phyloP scores from a whole-genome alignment of 495 filamentous ascomycete genomes.

The Collariella sp. region DNA sequence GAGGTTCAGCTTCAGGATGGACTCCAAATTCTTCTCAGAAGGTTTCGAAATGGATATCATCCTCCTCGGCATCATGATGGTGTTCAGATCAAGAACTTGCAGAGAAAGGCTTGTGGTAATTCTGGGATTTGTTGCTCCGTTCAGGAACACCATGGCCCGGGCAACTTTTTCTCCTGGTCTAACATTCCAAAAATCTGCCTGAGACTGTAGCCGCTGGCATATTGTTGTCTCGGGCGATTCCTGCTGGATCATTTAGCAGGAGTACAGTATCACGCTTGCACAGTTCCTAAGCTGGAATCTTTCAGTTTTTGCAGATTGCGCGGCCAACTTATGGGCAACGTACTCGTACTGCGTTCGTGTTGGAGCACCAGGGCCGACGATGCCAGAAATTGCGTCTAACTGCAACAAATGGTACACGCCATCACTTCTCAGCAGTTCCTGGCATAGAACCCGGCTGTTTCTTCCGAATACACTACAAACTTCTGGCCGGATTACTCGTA shows the following conservation, averaged over 20 bases:
- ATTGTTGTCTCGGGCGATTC: background rate
- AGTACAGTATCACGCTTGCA: constrained; percentile 6
- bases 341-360: background rate
- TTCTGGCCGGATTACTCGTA: constrained; percentile 14
- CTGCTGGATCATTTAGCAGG: background rate
- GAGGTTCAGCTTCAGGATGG: constrained; percentile 20
- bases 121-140: too few species aligned
- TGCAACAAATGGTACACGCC: constrained; percentile 12
- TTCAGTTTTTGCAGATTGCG: background rate
- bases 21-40: constrained; percentile 15
- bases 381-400: constrained; percentile 10
- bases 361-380: constrained; percentile 7
- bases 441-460: constrained; percentile 18
- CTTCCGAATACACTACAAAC: constrained; percentile 8
- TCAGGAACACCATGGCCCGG: background rate
- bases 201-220: constrained; percentile 1
- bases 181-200: background rate
- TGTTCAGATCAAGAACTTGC: too few species aligned
- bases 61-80: too few species aligned
- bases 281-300: constrained; percentile 14
- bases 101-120: background rate
- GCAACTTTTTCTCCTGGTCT: background rate
- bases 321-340: constrained; percentile 3
- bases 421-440: constrained; percentile 14
- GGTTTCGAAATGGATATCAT: constrained; percentile 18